phyloP scores from a whole-genome alignment of 495 filamentous ascomycete species.

The Penicillium longicatenatum region DNA sequence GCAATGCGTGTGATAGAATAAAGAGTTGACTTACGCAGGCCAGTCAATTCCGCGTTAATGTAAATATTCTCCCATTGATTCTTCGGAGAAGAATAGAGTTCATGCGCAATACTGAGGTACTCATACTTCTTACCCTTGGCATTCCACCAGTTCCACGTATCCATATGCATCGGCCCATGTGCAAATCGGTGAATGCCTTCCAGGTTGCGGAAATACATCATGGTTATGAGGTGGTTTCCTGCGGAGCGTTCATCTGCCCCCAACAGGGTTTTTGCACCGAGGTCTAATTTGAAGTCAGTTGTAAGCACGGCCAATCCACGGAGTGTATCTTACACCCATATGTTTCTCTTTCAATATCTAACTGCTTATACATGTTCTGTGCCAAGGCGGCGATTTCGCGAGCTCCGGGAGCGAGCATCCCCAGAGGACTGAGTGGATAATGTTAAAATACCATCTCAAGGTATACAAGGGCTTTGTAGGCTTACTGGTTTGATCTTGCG shows the following conservation, averaged over 20 bases:
- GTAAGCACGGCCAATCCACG: too few species aligned
- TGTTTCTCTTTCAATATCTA: conserved; percentile 15
- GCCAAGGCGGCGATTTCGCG: conserved; percentile 14
- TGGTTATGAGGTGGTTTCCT: conserved; percentile 37
- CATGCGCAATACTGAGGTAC: conserved; percentile 51
- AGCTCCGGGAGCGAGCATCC: conserved; percentile 9
- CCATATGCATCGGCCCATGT: conserved; percentile 44
- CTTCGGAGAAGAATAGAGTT: conserved; percentile 44
- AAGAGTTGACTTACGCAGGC: conserved; percentile 2
- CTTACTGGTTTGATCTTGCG: conserved; percentile 36
- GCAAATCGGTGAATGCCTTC: conserved; percentile 54
- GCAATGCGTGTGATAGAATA: neutral
- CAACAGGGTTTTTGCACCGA: neutral
- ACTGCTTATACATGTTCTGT: conserved; percentile 18
- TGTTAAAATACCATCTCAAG: neutral
- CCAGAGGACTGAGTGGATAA: conserved; percentile 24
- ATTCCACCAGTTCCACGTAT: conserved; percentile 51
- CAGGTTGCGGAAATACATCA: conserved; percentile 50
- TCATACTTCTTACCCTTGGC: conserved; percentile 32
- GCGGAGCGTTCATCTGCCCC: conserved; percentile 10
- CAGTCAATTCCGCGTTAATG: conserved; percentile 20
- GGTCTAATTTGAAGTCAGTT: neutral
- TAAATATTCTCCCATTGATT: conserved; percentile 50
- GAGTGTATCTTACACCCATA: neutral
- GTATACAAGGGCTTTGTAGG: too few species aligned